Conservation (phyloP, 805 yeast species). For the Pichia ethanolica region DNA sequence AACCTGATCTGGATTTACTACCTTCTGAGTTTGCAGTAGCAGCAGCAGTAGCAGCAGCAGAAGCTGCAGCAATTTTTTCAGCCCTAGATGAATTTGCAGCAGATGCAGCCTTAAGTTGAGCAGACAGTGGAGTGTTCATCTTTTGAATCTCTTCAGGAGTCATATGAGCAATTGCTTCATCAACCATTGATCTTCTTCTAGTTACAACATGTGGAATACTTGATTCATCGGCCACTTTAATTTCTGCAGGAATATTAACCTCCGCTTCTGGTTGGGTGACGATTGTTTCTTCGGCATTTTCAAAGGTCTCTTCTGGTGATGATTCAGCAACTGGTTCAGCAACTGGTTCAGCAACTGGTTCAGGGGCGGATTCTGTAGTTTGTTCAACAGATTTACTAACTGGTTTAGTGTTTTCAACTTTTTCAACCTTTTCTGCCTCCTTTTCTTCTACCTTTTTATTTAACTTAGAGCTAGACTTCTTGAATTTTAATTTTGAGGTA, state of each 20-base stretch:
- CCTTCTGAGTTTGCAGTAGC: background rate
- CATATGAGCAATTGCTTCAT: constrained; percentile 23
- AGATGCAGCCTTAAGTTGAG: constrained; percentile 29
- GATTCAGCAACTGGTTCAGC: background rate
- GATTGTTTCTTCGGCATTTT: background rate
- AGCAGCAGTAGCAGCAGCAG: too few species aligned
- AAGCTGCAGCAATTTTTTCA: too few species aligned
- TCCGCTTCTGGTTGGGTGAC: background rate
- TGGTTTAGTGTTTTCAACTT: too few species aligned
- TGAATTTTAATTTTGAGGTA: constrained; percentile 4
- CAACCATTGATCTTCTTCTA: constrained; percentile 27
- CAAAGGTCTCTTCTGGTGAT: background rate
- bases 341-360: background rate
- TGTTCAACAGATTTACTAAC: background rate
- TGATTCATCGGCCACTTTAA: constrained; percentile 7
- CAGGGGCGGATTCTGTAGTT: background rate
- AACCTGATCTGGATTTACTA: constrained; percentile 19
- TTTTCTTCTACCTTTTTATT: constrained; percentile 17
- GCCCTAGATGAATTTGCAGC: constrained; percentile 27
- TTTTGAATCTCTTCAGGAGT: constrained; percentile 22
- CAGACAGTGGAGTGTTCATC: constrained; percentile 25
- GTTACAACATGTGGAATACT: background rate
- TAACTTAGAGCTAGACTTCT: constrained; percentile 2
- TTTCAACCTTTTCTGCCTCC: constrained; percentile 9
- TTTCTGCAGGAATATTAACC: constrained; percentile 3